Percentiles rank a stretch among this genome's conserved stretches.
Conservation (phyloP, 306 rosid species). For the Sophora flavescens region DNA sequence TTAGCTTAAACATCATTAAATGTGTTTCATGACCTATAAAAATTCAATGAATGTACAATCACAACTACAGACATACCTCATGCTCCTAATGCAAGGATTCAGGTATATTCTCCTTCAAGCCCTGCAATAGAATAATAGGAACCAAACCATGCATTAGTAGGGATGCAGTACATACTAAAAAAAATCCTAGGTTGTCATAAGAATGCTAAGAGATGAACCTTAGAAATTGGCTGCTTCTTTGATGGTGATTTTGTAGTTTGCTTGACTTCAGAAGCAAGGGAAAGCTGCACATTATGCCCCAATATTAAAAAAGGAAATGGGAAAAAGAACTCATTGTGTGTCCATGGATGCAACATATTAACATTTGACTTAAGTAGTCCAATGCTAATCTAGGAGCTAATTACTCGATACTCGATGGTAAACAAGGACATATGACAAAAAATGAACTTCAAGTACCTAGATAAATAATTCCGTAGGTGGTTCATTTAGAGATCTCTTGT, state of each 20-base stretch:
- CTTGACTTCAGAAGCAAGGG: constrained; percentile 60
- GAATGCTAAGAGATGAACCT: constrained; percentile 56
- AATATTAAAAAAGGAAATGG: too few relatives aligned
- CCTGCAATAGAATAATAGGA: constrained; percentile 52
- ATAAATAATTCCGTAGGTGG: constrained; percentile 53
- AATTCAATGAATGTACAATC: constrained; percentile 1
- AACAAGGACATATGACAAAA: constrained; percentile 9
- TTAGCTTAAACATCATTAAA: too few relatives aligned
- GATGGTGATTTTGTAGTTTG: constrained; percentile 48
- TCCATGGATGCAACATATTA: not conserved
- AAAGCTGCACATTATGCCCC: constrained; percentile 59
- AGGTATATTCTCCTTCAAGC: constrained; percentile 60
- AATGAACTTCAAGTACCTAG: constrained; percentile 60
- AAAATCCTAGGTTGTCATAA: constrained; percentile 9
- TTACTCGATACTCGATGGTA: not conserved
- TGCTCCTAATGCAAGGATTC: constrained; percentile 41
- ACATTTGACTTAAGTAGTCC: not conserved
- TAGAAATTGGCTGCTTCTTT: constrained; percentile 46
- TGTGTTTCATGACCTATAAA: too few relatives aligned
- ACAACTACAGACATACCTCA: constrained; percentile 52
- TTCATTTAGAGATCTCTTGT: too few relatives aligned
- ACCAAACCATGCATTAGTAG: constrained; percentile 42
- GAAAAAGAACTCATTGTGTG: not conserved
- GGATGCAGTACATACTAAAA: not conserved
- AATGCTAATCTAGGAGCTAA: constrained; percentile 6